Conservation (phyloP, 306 rosid genomes). For the Alnus glutinosa region DNA sequence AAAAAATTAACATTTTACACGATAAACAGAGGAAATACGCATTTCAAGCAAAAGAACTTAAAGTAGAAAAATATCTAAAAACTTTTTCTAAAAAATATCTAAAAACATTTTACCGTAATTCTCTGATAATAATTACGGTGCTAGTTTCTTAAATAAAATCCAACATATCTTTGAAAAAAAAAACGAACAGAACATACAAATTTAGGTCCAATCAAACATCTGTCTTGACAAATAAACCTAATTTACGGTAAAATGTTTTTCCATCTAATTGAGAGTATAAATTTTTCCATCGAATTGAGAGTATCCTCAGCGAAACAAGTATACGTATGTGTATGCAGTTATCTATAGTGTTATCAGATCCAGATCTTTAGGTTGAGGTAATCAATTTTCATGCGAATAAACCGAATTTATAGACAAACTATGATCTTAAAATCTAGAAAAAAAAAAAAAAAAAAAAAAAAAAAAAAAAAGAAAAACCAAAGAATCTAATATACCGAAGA, state of each 20-base stretch:
- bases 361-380: neutral
- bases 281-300: neutral
- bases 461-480: neutral
- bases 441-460: neutral
- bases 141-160: neutral
- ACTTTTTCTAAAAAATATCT: neutral
- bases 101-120: neutral
- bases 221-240: too few species aligned
- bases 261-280: too few species aligned
- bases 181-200: neutral
- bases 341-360: neutral
- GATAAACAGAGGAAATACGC: constrained; percentile 15
- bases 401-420: neutral
- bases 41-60: neutral
- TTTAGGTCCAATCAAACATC: too few species aligned
- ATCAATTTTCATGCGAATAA: neutral
- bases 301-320: neutral
- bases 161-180: neutral
- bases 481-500: neutral
- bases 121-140: too few species aligned
- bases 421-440: neutral
- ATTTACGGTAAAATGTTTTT: too few species aligned
- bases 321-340: neutral
- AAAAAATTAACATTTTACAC: constrained; percentile 22
- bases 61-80: neutral